Evolutionary conservation across 1,284 basidiomycete species (phyloP).

Genomic region (Neonothopanus nambi): DNA sequence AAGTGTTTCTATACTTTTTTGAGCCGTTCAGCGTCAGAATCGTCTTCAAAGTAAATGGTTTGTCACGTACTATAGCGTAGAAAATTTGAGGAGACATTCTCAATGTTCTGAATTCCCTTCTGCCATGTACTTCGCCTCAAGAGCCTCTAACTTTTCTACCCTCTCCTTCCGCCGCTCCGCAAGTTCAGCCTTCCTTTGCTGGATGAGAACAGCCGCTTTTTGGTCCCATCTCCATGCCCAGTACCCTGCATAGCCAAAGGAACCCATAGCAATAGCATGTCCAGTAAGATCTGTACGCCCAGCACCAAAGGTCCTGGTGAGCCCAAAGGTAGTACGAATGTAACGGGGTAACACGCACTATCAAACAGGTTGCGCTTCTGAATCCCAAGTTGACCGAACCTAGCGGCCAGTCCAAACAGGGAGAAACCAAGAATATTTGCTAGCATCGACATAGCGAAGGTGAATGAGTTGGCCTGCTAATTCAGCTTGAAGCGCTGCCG

Average conservation of each 20-base stretch:
- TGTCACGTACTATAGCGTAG: too few species aligned
- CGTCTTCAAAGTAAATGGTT: too few species aligned
- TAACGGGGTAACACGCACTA: conserved; percentile 50
- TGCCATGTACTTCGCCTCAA: conserved; percentile 19
- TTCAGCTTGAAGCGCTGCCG: not conserved
- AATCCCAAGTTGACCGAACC: conserved; percentile 81
- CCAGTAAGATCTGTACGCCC: conserved; percentile 55
- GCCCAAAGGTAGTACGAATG: not conserved
- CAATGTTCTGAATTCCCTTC: conserved; percentile 4
- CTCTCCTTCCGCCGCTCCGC: conserved; percentile 44
- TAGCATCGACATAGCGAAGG: conserved; percentile 63
- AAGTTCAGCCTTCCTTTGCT: conserved; percentile 61
- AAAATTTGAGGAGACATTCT: not conserved
- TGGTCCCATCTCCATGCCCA: conserved; percentile 68
- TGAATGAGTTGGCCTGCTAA: not conserved
- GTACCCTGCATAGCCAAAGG: conserved; percentile 68
- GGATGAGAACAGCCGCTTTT: conserved; percentile 56
- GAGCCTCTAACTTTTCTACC: conserved; percentile 32
- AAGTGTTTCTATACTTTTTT: too few species aligned
- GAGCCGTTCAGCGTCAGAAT: too few species aligned
- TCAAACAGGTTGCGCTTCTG: conserved; percentile 67
- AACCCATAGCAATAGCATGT: conserved; percentile 64
- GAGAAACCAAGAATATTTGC: conserved; percentile 78
- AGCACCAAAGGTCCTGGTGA: not conserved
- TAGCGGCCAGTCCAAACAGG: conserved; percentile 73